Conservation (phyloP, 225 moss, liverwort and hornwort species). For the Pseudoscleropodium purum region DNA sequence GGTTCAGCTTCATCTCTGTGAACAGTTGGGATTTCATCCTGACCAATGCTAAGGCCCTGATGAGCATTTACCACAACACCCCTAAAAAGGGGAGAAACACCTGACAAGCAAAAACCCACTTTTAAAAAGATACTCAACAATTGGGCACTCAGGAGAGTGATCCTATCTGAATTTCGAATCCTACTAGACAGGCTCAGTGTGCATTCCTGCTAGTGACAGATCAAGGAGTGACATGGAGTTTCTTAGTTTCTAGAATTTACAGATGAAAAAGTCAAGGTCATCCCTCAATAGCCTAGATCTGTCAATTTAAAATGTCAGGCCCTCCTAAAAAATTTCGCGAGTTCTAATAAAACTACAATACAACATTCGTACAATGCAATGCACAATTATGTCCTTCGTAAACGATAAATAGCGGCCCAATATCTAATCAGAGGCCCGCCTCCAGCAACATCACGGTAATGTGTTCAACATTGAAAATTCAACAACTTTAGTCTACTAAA, state of each 20-base stretch:
- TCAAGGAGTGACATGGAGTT: background rate
- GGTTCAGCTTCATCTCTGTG: conserved; percentile 1
- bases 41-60: conserved; percentile 1
- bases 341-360: background rate
- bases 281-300: background rate
- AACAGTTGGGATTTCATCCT: background rate
- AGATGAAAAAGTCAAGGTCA: background rate
- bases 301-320: background rate
- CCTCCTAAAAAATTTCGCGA: background rate
- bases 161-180: background rate
- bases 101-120: conserved; percentile 9
- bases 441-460: background rate
- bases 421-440: background rate
- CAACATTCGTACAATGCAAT: background rate
- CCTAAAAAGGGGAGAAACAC: conserved; percentile 11
- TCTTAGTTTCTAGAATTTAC: background rate
- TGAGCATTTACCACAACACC: background rate
- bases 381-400: background rate
- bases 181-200: background rate
- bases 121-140: background rate
- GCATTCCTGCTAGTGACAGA: background rate
- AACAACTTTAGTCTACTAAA: background rate
- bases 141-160: background rate
- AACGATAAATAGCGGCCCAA: background rate
- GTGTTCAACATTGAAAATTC: background rate